These are phyloP conservation scores for Colletotrichum somersetense DNA, from an alignment of 2,329 filamentous ascomycete species.

Conservation along the genomic window DNA sequence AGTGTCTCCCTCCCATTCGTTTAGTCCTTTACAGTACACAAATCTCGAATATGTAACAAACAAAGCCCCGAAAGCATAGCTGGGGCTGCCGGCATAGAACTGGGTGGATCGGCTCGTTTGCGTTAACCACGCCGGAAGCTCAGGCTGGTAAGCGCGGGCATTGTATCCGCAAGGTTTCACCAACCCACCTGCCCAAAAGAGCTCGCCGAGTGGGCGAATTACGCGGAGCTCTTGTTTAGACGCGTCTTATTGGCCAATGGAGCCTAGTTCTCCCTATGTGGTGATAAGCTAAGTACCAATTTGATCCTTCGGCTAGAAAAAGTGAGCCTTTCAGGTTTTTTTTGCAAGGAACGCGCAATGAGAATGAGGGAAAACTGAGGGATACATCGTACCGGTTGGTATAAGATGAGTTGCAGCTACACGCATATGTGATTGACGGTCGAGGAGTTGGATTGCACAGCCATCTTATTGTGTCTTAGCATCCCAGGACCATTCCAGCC, in stretches of 20 bases:
- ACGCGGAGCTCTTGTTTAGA: not conserved
- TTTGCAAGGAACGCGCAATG: not conserved
- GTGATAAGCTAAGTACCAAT: not conserved
- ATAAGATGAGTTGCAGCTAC: not conserved
- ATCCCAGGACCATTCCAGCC: not conserved
- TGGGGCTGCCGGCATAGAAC: not conserved
- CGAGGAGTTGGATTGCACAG: no score
- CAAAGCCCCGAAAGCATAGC: no score
- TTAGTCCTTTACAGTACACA: not conserved
- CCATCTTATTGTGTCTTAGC: not conserved
- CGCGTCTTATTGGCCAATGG: not conserved
- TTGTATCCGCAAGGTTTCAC: conserved; percentile 5
- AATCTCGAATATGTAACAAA: not conserved
- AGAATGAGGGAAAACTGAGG: not conserved
- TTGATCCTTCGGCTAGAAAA: not conserved
- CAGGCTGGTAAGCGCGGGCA: conserved; percentile 9
- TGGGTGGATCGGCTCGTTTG: no score
- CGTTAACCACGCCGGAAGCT: not conserved
- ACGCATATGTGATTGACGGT: no score
- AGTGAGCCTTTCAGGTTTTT: not conserved
- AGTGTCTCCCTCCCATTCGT: not conserved
- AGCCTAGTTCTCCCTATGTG: conserved; percentile 5
- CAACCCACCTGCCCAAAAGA: conserved; percentile 28
- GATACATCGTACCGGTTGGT: not conserved
- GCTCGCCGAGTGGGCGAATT: conserved; percentile 13